Evolutionary conservation across 2,329 filamentous ascomycete genomes (phyloP), one percentile per base, ranked within the genome.

Genomic region (Fusarium gaditjirri): DNA sequence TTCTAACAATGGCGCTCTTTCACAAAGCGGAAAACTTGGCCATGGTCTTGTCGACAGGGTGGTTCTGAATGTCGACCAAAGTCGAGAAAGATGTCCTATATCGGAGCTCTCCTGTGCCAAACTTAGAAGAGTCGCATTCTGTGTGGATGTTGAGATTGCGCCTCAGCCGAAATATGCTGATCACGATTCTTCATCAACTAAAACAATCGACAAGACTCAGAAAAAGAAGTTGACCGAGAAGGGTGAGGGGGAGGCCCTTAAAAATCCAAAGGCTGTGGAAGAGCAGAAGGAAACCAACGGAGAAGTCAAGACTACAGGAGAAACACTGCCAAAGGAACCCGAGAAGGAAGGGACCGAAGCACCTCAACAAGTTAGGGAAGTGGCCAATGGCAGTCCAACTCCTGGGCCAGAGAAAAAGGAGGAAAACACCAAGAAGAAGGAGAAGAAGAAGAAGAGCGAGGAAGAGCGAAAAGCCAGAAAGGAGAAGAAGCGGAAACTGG

Each of bases 81-180:
- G 92, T 73, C 89, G 96, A 44, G 91, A 95, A 78, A 86, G 96
- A 71, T 97, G 94, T 80, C 87, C 89, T 29, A 90, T 98, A 35
- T 85, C 89, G 8, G 95, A 97, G 73, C 85, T 99, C 50, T 91
- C 94, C 73, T 90, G 92, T 76, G 89, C 90, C 53, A 97, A 96
- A 80, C 82, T 99, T 66, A 89, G 94, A 59, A 90, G 94, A 58
- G 96, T 99, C 1, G 93, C 95, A 0, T 99, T 99, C 78, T 97
- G 94, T 75, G 96, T 99, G 6, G 96, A 99, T 78, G 95, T 99
- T 8, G 96, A 99, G 81, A 97, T 99, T 78, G 95, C 95, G 6
- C 94, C 94, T 1, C 91, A 94, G 78, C 94, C 95, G 29, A 91
- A 90, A 75, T 96, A 97, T 75, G 83, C 85, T 19, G 93, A 96